Evolutionary conservation across 139 green algal genomes (phyloP).

Genomic region (Monoraphidium neglectum): DNA sequence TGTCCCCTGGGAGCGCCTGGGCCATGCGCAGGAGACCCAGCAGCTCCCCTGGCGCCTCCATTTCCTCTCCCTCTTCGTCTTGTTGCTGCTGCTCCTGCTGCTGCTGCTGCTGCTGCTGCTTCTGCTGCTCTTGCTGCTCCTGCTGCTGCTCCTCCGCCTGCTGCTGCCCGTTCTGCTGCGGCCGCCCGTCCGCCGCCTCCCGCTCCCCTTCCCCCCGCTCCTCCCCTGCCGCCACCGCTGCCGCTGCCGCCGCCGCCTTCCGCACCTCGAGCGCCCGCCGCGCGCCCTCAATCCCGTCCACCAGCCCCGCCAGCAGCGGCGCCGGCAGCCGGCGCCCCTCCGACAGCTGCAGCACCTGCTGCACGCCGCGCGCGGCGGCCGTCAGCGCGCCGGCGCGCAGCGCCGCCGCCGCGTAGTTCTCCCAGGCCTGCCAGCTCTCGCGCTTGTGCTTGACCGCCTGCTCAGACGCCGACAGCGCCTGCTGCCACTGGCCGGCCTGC

Average conservation of each 20-base stretch:
- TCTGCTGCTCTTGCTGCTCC: conserved; percentile 2
- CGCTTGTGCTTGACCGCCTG: conserved; percentile 77
- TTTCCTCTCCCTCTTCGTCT: conserved; percentile 23
- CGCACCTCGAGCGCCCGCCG: conserved; percentile 2
- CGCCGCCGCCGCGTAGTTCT: conserved; percentile 81
- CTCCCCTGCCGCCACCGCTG: conserved; percentile 4
- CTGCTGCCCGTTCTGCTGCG: conserved; percentile 11
- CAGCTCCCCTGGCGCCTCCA: conserved; percentile 33
- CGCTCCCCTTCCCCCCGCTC: conserved; percentile 5
- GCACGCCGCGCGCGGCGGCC: conserved; percentile 46
- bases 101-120: not conserved
- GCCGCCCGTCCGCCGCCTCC: conserved; percentile 4
- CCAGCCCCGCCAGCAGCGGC: conserved; percentile 42
- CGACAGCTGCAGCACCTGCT: conserved; percentile 54
- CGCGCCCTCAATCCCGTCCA: conserved; percentile 33
- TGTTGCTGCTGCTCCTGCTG: conserved; percentile 1
- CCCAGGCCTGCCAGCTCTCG: conserved; percentile 90
- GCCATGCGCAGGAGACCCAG: conserved; percentile 25
- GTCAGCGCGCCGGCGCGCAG: conserved; percentile 37
- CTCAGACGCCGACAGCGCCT: conserved; percentile 44
- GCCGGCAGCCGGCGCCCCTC: conserved; percentile 47
- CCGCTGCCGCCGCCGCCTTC: not conserved
- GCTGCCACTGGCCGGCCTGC: conserved; percentile 38
- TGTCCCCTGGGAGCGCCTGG: conserved; percentile 17
- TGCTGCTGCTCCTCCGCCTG: conserved; percentile 15